A percentile compares a stretch with the other conserved stretches of the same genome.
Evolutionary conservation across 2,329 filamentous ascomycete genomes (phyloP).

Genomic region (Aspergillus sp.): DNA sequence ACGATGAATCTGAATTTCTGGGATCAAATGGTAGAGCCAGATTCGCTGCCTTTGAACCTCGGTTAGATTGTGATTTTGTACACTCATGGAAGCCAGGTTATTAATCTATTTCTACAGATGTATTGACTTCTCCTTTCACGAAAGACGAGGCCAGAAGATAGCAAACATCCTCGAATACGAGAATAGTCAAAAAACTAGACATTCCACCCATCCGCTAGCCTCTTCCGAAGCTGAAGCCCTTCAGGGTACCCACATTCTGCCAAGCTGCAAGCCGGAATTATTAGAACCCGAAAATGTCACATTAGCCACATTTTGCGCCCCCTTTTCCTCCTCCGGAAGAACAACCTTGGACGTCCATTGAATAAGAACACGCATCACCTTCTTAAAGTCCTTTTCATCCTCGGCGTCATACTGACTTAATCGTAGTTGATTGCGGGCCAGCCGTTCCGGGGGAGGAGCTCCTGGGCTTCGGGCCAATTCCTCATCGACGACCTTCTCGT

Average conservation of each 20-base stretch:
- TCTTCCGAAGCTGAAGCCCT: slow-evolving; percentile 6
- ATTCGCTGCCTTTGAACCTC: too few relatives aligned
- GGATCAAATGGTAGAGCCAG: too few relatives aligned
- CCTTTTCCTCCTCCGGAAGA: neutral
- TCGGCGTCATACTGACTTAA: slow-evolving; percentile 6
- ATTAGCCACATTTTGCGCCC: neutral
- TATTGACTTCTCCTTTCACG: too few relatives aligned
- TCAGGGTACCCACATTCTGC: slow-evolving; percentile 4
- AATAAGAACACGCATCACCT: slow-evolving; percentile 6
- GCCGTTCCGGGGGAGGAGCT: neutral
- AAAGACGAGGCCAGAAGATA: too few relatives aligned
- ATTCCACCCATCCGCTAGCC: neutral
- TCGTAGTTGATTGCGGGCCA: slow-evolving; percentile 2
- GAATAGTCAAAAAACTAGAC: too few relatives aligned
- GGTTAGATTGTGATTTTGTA: too few relatives aligned
- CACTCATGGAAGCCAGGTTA: too few relatives aligned
- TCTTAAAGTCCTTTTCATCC: slow-evolving; percentile 8
- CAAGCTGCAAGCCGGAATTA: slow-evolving; percentile 6
- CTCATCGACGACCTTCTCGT: slow-evolving; percentile 3
- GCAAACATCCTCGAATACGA: too few relatives aligned
- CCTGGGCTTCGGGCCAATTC: slow-evolving; percentile 1
- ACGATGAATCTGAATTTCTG: too few relatives aligned
- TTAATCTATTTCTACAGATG: too few relatives aligned
- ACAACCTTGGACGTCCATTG: slow-evolving; percentile 5
- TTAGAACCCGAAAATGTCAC: slow-evolving; percentile 3